These are phyloP conservation scores for Syzygium syzygioides DNA, from an alignment of 441 rosid genomes.

Conservation along the genomic window DNA sequence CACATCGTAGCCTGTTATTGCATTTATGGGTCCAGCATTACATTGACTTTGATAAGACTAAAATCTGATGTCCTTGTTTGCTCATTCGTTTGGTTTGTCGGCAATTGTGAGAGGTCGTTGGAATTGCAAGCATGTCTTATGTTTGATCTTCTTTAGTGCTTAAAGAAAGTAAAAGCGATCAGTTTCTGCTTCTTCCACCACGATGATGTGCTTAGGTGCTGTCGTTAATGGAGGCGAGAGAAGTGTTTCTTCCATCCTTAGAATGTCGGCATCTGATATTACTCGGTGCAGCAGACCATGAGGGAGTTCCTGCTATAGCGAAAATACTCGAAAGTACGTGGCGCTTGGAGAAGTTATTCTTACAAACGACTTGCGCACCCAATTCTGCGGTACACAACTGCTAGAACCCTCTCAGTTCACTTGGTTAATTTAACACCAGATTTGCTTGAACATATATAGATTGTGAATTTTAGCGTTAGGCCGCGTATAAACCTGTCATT, in stretches of 20 bases:
- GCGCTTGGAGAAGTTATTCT: neutral
- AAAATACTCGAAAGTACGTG: neutral
- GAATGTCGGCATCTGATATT: neutral
- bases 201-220: neutral
- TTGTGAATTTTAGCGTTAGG: neutral
- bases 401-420: neutral
- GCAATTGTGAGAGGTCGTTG: neutral
- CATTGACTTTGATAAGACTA: neutral
- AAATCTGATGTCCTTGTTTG: neutral
- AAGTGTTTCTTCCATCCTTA: neutral
- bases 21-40: neutral
- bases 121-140: neutral
- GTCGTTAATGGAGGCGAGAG: neutral
- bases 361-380: neutral
- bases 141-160: neutral
- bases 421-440: neutral
- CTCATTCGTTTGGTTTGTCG: neutral
- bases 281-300: neutral
- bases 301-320: neutral
- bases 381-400: neutral
- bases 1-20: neutral
- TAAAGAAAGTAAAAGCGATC: neutral
- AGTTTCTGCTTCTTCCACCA: neutral
- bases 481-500: neutral
- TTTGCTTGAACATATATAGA: neutral